phyloP scores from a whole-genome alignment of 257 asterid genomes.

The Solanum etuberosum region DNA sequence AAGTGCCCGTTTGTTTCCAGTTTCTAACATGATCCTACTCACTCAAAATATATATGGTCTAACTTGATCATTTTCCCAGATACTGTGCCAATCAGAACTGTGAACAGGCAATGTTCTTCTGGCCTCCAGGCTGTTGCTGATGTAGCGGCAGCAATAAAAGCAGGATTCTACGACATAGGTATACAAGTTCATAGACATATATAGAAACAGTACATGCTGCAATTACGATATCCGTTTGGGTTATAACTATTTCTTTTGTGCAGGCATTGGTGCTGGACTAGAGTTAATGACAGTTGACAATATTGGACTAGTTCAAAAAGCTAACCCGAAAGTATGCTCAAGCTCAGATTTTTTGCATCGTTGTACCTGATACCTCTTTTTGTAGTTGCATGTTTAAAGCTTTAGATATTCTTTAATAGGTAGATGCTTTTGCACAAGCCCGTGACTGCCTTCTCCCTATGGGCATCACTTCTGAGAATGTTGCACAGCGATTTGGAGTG shows the following conservation, averaged over 20 bases:
- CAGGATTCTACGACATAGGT: conserved; percentile 90
- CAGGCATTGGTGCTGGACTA: conserved; percentile 92
- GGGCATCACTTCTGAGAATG: conserved; percentile 92
- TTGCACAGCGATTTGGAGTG: conserved; percentile 74
- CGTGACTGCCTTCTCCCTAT: conserved; percentile 89
- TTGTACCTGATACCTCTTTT: not conserved
- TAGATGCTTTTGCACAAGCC: conserved; percentile 49
- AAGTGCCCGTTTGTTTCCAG: not conserved
- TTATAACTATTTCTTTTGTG: not conserved
- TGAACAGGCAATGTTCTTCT: conserved; percentile 86
- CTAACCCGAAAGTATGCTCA: conserved; percentile 50
- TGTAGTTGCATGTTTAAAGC: not conserved
- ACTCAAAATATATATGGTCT: not conserved
- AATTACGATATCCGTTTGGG: not conserved
- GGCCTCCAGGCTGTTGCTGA: conserved; percentile 97
- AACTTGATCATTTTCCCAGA: conserved; percentile 28
- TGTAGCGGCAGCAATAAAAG: conserved; percentile 84
- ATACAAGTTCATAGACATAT: not conserved
- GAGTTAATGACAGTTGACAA: conserved; percentile 77
- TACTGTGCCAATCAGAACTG: conserved; percentile 76
- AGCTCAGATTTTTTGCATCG: not conserved
- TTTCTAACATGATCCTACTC: not conserved
- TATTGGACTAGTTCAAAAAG: conserved; percentile 8
- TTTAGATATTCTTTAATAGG: conserved; percentile 23
- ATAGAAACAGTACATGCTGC: not conserved